These are phyloP conservation scores for Serendipita sp. DNA, from an alignment of 768 basidiomycete species.

Conservation along the genomic window DNA sequence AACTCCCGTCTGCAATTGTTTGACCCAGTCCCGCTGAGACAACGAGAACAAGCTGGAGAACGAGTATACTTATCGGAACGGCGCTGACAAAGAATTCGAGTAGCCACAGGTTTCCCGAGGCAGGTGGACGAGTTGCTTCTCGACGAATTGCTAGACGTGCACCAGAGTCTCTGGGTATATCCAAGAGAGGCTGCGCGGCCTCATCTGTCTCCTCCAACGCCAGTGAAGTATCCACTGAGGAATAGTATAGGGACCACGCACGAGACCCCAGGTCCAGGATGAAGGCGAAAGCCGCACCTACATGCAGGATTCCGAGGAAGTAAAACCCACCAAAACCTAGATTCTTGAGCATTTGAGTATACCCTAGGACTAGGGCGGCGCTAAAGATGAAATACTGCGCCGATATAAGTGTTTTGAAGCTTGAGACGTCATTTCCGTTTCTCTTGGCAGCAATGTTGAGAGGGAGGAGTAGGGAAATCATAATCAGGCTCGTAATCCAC, in stretches of 20 bases:
- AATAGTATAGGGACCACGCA: neutral
- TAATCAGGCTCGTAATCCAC: slow-evolving; percentile 35
- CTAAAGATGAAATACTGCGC: slow-evolving; percentile 41
- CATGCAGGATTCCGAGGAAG: slow-evolving; percentile 41
- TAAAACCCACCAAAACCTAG: slow-evolving; percentile 38
- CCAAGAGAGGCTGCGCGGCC: neutral
- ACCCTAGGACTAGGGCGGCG: slow-evolving; percentile 40
- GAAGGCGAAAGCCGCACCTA: slow-evolving; percentile 28
- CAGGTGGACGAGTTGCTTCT: neutral
- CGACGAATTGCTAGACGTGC: neutral
- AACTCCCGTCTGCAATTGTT: slow-evolving; percentile 48
- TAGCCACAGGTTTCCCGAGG: slow-evolving; percentile 10
- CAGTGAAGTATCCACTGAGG: neutral
- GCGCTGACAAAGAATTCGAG: slow-evolving; percentile 31
- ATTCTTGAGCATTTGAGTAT: slow-evolving; percentile 30
- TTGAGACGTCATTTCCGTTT: slow-evolving; percentile 13
- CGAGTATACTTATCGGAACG: slow-evolving; percentile 24
- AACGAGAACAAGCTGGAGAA: slow-evolving; percentile 35
- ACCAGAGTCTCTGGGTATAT: slow-evolving; percentile 8
- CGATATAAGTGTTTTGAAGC: slow-evolving; percentile 31
- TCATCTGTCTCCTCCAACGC: neutral
- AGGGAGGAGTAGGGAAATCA: slow-evolving; percentile 30
- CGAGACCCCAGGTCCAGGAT: slow-evolving; percentile 17
- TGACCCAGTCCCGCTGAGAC: slow-evolving; percentile 35
- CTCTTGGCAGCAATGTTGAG: slow-evolving; percentile 25